Conservation (phyloP, 2,329 filamentous ascomycete species). For the Penicillium sp. region DNA sequence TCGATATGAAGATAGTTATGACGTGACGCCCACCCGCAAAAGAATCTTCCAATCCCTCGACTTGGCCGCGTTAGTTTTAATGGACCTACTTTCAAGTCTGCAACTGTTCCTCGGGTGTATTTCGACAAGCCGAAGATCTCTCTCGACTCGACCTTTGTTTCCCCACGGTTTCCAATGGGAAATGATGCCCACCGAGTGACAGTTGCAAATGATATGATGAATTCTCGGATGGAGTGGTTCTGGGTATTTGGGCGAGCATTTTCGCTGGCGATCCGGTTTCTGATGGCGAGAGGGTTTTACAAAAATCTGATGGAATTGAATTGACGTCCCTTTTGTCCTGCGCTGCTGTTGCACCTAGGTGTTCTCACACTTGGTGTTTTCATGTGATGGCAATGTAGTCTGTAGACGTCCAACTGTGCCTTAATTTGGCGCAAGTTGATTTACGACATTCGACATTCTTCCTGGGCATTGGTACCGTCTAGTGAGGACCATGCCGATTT, state of each 20-base stretch:
- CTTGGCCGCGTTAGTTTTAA: slow-evolving; percentile 22
- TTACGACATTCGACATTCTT: background rate
- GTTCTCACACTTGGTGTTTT: background rate
- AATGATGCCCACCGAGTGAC: background rate
- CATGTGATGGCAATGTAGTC: background rate
- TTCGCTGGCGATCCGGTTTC: slow-evolving; percentile 11
- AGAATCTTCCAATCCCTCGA: slow-evolving; percentile 3
- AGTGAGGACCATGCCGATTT: too few species aligned
- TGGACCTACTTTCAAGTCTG: slow-evolving; percentile 21
- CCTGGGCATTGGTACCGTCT: background rate
- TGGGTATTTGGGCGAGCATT: background rate
- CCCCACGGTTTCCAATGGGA: background rate
- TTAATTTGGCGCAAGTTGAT: too few species aligned
- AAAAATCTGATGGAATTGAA: slow-evolving; percentile 28
- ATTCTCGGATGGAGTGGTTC: slow-evolving; percentile 3
- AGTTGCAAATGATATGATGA: background rate
- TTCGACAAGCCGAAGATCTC: background rate
- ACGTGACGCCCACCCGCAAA: slow-evolving; percentile 17
- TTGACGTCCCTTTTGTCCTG: slow-evolving; percentile 22
- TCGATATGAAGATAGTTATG: slow-evolving; percentile 9
- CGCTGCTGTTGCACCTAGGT: background rate
- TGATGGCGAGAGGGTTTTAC: slow-evolving; percentile 18
- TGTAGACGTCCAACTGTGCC: background rate
- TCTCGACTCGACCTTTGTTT: background rate
- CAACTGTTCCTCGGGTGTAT: slow-evolving; percentile 5